Conservation (phyloP, 495 filamentous ascomycete genomes). For the Cudoniella acicularis region DNA sequence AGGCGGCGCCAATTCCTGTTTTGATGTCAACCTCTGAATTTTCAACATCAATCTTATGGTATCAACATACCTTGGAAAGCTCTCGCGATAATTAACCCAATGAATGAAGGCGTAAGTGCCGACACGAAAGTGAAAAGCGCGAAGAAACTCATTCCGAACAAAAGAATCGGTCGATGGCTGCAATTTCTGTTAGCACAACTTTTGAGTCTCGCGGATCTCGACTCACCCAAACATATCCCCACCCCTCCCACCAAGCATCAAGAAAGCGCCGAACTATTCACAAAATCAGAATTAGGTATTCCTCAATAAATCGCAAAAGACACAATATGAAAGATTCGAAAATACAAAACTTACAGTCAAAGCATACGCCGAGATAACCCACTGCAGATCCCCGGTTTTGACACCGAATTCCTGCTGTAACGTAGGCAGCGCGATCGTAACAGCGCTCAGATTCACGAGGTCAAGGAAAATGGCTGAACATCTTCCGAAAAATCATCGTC, state of each 20-base stretch:
- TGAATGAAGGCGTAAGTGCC: conserved; percentile 60
- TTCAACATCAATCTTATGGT: not conserved
- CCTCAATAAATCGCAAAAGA: no score
- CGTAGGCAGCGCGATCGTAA: conserved; percentile 37
- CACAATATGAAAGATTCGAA: no score
- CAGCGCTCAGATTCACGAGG: not conserved
- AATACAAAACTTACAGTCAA: conserved; percentile 40
- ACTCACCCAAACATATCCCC: conserved; percentile 58
- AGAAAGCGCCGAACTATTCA: conserved; percentile 59
- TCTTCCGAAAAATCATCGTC: no score
- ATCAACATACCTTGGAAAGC: conserved; percentile 44
- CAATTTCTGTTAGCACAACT: not conserved
- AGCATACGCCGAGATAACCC: conserved; percentile 56
- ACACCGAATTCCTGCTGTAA: conserved; percentile 49
- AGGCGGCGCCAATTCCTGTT: conserved; percentile 60
- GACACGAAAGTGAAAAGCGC: conserved; percentile 56
- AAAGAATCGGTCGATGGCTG: conserved; percentile 60
- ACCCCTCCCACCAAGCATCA: conserved; percentile 67
- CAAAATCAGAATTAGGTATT: no score
- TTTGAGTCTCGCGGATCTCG: not conserved
- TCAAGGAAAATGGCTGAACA: not conserved
- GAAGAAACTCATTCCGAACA: conserved; percentile 59
- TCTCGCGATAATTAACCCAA: conserved; percentile 62
- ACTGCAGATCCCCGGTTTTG: conserved; percentile 51
- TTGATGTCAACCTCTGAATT: not conserved